Evolutionary conservation across 768 basidiomycete species (phyloP).

Genomic region (Xerocomus spinulosus): DNA sequence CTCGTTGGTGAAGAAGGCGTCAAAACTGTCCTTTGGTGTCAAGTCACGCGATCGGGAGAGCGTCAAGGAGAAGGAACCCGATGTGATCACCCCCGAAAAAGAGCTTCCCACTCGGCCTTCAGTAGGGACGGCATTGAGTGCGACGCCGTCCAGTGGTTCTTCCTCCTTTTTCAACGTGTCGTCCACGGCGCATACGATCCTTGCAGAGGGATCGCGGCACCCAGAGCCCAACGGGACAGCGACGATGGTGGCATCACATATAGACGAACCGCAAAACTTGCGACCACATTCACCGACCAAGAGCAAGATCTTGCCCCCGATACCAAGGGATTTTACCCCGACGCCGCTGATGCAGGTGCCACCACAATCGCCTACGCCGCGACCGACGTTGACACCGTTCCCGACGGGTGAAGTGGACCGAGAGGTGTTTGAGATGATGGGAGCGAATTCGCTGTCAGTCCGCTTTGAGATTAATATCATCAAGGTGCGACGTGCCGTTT

Average conservation of each 20-base stretch:
- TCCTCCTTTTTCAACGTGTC: conserved; percentile 85
- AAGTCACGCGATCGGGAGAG: conserved; percentile 47
- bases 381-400: conserved; percentile 42
- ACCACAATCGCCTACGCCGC: conserved; percentile 31
- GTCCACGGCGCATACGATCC: conserved; percentile 44
- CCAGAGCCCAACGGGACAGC: conserved; percentile 22
- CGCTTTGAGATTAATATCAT: conserved; percentile 97
- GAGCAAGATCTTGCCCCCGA: conserved; percentile 68
- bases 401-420: conserved; percentile 65
- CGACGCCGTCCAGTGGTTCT: conserved; percentile 71
- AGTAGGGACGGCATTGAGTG: conserved; percentile 46
- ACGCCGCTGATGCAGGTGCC: conserved; percentile 17
- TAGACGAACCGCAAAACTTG: conserved; percentile 29
- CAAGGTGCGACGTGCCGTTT: conserved; percentile 52
- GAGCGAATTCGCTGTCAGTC: conserved; percentile 77
- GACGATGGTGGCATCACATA: conserved; percentile 15
- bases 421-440: conserved; percentile 68
- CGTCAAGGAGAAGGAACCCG: conserved; percentile 42
- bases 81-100: conserved; percentile 39
- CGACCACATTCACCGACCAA: conserved; percentile 52
- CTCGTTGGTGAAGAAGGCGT: conserved; percentile 66
- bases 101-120: conserved; percentile 43
- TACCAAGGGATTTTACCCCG: conserved; percentile 64
- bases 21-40: conserved; percentile 73
- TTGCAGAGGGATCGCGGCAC: conserved; percentile 33